A percentile compares a stretch with the other conserved stretches of the same genome.
Evolutionary conservation across 169 alveolate species (phyloP).

Genomic region (Cryptosporidium viatorum): DNA sequence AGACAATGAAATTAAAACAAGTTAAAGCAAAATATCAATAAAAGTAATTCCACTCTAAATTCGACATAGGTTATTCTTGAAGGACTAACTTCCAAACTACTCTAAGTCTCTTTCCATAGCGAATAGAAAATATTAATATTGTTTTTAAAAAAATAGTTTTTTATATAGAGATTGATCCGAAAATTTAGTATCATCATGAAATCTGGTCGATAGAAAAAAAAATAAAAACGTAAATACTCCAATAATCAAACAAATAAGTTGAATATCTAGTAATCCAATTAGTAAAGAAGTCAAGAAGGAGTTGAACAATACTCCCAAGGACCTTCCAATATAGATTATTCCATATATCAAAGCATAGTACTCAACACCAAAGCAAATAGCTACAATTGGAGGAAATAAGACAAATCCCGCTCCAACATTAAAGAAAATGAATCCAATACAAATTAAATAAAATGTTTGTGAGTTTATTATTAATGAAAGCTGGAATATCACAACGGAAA

Average conservation of each 20-base stretch:
- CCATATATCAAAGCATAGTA: slow-evolving; percentile 57
- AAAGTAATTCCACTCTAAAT: not conserved
- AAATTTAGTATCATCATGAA: slow-evolving; percentile 1
- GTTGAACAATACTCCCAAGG: slow-evolving; percentile 44
- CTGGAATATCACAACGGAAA: slow-evolving; percentile 27
- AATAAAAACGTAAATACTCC: not conserved
- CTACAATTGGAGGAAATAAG: slow-evolving; percentile 64
- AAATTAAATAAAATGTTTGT: not conserved
- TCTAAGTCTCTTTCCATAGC: not conserved
- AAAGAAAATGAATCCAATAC: slow-evolving; percentile 47
- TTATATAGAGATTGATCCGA: not conserved
- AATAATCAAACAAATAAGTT: not conserved
- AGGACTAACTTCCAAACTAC: not conserved
- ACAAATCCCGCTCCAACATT: slow-evolving; percentile 70
- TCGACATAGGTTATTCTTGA: not conserved
- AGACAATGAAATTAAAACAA: too few species aligned
- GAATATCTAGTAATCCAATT: not conserved
- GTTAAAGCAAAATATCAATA: not conserved
- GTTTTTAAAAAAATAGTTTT: not conserved
- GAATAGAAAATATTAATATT: too few species aligned
- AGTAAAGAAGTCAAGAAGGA: slow-evolving; percentile 35
- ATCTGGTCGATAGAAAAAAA: slow-evolving; percentile 21
- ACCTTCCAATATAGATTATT: slow-evolving; percentile 61
- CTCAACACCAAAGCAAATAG: slow-evolving; percentile 52
- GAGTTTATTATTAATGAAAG: slow-evolving; percentile 4